Conservation (phyloP, 1,139 yeast genomes). For the Pichia sp. region DNA sequence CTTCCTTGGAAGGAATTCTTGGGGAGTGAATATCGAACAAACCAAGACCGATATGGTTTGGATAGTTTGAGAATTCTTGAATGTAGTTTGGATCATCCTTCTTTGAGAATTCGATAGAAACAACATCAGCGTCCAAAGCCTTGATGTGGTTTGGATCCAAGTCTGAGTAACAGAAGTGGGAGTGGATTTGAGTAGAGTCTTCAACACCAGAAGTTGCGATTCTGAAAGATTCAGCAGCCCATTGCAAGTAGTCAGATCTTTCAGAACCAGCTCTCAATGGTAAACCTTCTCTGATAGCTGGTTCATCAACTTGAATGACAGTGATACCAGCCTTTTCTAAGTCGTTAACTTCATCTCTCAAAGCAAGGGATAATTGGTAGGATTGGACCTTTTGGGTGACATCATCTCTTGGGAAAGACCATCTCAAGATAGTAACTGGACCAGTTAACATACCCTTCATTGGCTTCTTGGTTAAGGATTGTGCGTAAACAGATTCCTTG, state of each 20-base stretch:
- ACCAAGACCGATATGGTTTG: constrained; percentile 99
- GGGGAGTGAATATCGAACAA: constrained; percentile 99
- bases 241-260: constrained; percentile 91
- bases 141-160: constrained; percentile 99
- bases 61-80: constrained; percentile 95
- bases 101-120: constrained; percentile 98
- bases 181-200: constrained; percentile 95
- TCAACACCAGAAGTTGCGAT: constrained; percentile 98
- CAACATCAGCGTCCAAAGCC: constrained; percentile 99
- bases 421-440: constrained; percentile 98
- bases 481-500: constrained; percentile 98
- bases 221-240: constrained; percentile 99
- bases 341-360: constrained; percentile 97
- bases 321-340: constrained; percentile 97
- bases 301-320: constrained; percentile 99
- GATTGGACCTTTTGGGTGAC: constrained; percentile 93
- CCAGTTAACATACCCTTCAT: constrained; percentile 99
- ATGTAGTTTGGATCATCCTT: constrained; percentile 98
- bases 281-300: constrained; percentile 99
- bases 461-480: constrained; percentile 90
- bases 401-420: constrained; percentile 99
- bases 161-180: constrained; percentile 99
- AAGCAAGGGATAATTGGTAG: constrained; percentile 93
- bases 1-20: constrained; percentile 97
- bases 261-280: constrained; percentile 98